Evolutionary conservation across 2,329 filamentous ascomycete species (phyloP).

Genomic region (Hypoxylon sp.): DNA sequence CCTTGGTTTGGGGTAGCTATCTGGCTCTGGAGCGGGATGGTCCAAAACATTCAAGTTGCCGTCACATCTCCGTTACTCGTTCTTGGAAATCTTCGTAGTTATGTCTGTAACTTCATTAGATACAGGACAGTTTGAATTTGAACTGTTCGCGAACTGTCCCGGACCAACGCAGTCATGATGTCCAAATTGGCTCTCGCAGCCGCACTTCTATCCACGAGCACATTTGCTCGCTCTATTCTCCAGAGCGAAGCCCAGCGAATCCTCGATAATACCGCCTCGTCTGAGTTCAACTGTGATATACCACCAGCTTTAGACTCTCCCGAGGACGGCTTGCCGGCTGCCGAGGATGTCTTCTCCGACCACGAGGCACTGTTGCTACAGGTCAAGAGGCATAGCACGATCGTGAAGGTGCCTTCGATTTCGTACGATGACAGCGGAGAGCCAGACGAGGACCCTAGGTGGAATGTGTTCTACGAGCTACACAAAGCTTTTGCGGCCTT

Average conservation of each 20-base stretch:
- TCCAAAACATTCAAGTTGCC: constrained; percentile 6
- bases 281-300: constrained; percentile 43
- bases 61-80: neutral
- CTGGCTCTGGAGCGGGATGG: neutral
- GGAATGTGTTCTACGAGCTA: constrained; percentile 61
- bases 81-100: neutral
- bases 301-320: constrained; percentile 42
- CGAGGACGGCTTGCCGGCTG: constrained; percentile 43
- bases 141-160: neutral
- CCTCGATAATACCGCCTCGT: constrained; percentile 12
- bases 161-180: constrained; percentile 28
- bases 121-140: neutral
- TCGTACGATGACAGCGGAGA: constrained; percentile 64
- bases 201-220: constrained; percentile 26
- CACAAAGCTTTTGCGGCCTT: constrained; percentile 56
- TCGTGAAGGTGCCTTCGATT: constrained; percentile 63
- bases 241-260: constrained; percentile 28
- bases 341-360: constrained; percentile 41
- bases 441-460: constrained; percentile 62
- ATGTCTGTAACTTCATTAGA: neutral
- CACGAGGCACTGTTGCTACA: constrained; percentile 46
- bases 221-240: constrained; percentile 26
- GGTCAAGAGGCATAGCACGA: constrained; percentile 48
- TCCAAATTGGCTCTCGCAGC: constrained; percentile 33
- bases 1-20: constrained; percentile 22